Evolutionary conservation across 805 yeast species (phyloP), one percentile per base, ranked within the genome.

Genomic region (Wickerhamomyces sydowiorum): DNA sequence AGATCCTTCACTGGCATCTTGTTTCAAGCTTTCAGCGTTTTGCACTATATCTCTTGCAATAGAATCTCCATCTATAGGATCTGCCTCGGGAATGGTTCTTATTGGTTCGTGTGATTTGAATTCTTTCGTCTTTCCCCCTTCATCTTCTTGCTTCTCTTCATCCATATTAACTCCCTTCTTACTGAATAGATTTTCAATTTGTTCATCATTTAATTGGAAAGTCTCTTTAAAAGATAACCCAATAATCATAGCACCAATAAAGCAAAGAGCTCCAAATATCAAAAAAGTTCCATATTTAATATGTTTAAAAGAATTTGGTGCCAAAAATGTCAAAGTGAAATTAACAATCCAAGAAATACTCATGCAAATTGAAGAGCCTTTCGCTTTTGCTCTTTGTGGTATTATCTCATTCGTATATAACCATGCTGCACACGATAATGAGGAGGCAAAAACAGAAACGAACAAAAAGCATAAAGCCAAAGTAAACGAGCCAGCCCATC

Each of bases 351-450:
- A 75, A 3, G 75, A 70, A 13, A 64, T 54, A 21, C 70, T 56
- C 69, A 72, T 68, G 36, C 75, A 67, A 5, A 74, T 46, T 0
- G 77, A 62, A 21, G 69, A 56, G 0, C 78, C 78, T 47, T 71
- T 73, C 0, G 72, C 59, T 45, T 75, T 69, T 1, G 73, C 69
- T 22, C 59, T 57, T 1, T 57, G 56, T 0, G 76, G 75, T 34
- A 77, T 66, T 5, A 75, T 56, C 48, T 77, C 82, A 38, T 70
- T 66, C 5, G 75, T 65, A 50, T 73, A 76, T 18, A 76, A 53
- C 75, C 74, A 69, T 27, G 77, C 67, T 3, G 68, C 68, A 34
- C 78, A 66, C 1, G 72, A 59, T 13, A 77, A 56, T 1, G 76
- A 64, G 1, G 75, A 54, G 1, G 79, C 64, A 51, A 69, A 71